phyloP scores from a whole-genome alignment of 164 flowering plant genomes.

The Amborella trichopoda region DNA sequence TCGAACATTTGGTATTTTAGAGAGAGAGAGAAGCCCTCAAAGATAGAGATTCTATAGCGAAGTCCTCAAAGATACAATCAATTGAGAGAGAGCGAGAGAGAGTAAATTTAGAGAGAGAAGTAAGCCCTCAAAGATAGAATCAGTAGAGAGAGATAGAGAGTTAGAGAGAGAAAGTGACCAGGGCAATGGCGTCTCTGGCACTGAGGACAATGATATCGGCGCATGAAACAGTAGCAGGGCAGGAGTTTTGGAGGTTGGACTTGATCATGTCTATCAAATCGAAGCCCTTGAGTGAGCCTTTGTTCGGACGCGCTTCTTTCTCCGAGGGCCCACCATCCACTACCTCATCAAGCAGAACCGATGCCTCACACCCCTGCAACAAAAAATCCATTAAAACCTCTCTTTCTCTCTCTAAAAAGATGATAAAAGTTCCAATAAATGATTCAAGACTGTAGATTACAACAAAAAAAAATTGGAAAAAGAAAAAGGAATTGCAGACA shows the following conservation, averaged over 20 bases:
- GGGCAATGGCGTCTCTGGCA: slow-evolving; percentile 36
- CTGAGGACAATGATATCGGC: slow-evolving; percentile 52
- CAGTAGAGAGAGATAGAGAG: neutral
- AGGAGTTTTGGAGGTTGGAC: slow-evolving; percentile 27
- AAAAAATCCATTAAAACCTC: neutral
- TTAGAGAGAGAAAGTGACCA: slow-evolving; percentile 12
- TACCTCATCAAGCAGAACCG: slow-evolving; percentile 28
- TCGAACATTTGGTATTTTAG: too few relatives aligned
- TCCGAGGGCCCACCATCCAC: slow-evolving; percentile 18
- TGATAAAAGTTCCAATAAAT: too few relatives aligned
- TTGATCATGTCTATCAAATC: slow-evolving; percentile 35
- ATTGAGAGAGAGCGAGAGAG: neutral
- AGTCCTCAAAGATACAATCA: neutral
- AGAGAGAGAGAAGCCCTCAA: too few relatives aligned
- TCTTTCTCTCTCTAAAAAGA: too few relatives aligned
- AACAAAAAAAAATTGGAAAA: neutral
- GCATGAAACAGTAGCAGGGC: slow-evolving; percentile 57
- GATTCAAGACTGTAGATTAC: neutral
- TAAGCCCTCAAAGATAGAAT: too few relatives aligned
- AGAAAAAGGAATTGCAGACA: neutral
- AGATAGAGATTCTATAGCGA: neutral
- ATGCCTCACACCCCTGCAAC: slow-evolving; percentile 51
- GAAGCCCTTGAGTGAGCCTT: slow-evolving; percentile 27
- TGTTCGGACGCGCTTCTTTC: slow-evolving; percentile 37
- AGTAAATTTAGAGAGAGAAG: too few relatives aligned